Evolutionary conservation across 495 filamentous ascomycete species (phyloP).

Genomic region (Pyronema domesticum): DNA sequence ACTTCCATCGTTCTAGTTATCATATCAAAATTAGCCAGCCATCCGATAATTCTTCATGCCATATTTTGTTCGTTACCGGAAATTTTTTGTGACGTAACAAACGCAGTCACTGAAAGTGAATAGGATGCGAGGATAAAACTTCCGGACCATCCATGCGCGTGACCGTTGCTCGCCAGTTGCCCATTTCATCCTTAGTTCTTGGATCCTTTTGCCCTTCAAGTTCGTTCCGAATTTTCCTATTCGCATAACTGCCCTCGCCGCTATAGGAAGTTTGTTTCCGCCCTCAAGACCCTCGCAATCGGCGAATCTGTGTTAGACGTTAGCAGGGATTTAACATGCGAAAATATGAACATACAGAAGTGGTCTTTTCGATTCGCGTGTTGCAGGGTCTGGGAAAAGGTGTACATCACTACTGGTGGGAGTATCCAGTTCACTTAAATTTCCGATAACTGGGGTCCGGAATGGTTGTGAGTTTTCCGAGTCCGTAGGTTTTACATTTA

Average conservation of each 20-base stretch:
- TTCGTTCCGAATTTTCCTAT: constrained; percentile 4
- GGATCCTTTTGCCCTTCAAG: neutral
- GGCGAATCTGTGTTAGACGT: neutral
- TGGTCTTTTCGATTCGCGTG: constrained; percentile 18
- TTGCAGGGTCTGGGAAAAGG: constrained; percentile 43
- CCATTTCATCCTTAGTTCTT: neutral
- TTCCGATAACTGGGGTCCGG: neutral
- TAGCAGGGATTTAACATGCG: too few relatives aligned
- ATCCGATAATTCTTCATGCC: neutral
- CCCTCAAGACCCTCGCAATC: constrained; percentile 19
- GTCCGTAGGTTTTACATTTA: neutral
- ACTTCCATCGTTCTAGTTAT: constrained; percentile 12
- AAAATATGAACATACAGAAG: constrained; percentile 9
- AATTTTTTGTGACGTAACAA: constrained; percentile 22
- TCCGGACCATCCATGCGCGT: constrained; percentile 11
- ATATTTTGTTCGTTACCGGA: constrained; percentile 10
- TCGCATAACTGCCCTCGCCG: constrained; percentile 2
- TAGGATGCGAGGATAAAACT: constrained; percentile 23
- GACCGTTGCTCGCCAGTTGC: neutral
- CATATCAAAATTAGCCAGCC: neutral
- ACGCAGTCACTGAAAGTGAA: constrained; percentile 24
- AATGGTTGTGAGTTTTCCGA: neutral
- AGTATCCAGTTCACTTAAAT: neutral
- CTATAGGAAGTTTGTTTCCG: constrained; percentile 18
- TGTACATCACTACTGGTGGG: constrained; percentile 46